These are phyloP conservation scores for Phytophthora uliginosa DNA, from an alignment of 352 stramenopile species.

Conservation along the genomic window DNA sequence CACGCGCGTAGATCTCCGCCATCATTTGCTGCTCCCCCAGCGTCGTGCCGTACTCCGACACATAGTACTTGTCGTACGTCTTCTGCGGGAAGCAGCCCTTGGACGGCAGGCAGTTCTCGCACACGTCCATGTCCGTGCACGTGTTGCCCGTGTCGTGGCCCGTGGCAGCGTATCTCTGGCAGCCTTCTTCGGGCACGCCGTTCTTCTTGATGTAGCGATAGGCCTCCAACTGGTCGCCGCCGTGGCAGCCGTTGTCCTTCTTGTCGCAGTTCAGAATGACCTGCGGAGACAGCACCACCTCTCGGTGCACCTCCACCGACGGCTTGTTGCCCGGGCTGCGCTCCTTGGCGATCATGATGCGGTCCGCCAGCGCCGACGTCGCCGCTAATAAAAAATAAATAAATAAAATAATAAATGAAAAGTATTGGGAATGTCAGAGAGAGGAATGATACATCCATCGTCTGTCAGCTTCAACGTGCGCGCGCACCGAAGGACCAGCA, in stretches of 20 bases:
- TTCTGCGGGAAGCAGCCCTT: constrained; percentile 92
- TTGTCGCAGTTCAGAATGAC: constrained; percentile 92
- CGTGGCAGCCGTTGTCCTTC: constrained; percentile 92
- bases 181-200: constrained; percentile 96
- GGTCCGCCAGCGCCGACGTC: constrained; percentile 89
- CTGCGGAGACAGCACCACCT: constrained; percentile 88
- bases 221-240: constrained; percentile 91
- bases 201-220: constrained; percentile 95
- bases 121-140: constrained; percentile 92
- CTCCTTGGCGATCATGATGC: constrained; percentile 86
- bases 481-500: constrained; percentile 87
- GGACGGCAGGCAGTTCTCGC: constrained; percentile 91
- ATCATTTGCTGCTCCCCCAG: constrained; percentile 95
- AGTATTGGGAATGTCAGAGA: constrained; percentile 3
- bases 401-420: constrained; percentile 15
- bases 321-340: constrained; percentile 58
- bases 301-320: constrained; percentile 72
- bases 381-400: constrained; percentile 53
- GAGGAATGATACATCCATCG: not conserved
- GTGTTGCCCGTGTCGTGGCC: constrained; percentile 91
- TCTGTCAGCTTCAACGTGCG: constrained; percentile 21
- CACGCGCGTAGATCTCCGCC: constrained; percentile 97
- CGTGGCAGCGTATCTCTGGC: constrained; percentile 94
- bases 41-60: constrained; percentile 96
- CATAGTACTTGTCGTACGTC: constrained; percentile 95